Base-by-base conservation (phyloP, 2,329 filamentous ascomycete genomes). In the Bipolaris bicolor region DNA sequence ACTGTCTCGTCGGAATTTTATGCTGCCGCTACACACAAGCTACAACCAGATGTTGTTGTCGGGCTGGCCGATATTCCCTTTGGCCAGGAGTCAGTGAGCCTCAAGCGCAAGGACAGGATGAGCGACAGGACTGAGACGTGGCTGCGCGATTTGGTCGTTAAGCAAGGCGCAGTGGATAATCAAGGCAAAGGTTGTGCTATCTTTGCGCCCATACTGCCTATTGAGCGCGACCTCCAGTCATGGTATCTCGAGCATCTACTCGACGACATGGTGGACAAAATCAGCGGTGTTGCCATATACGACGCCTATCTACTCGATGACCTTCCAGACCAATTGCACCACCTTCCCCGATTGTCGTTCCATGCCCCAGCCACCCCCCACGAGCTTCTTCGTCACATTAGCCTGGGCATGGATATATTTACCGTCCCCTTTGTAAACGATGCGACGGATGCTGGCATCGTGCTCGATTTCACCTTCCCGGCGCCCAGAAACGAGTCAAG, bases 41-140 rank as follows among this genome's bases (percentile, higher is more conserved):
- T 97, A 34, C 82, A 83, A 49, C 91, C 94, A 0, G 94, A 99
- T 71, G 88, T 98, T 52, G 86, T 89, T 34, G 83, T 98, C 22
- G 88, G 88, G 0, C 77, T 96, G 49, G 90, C 89, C 5, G 95
- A 99, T 75, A 75, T 88, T 20, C 83, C 93, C 9, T 82, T 84
- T 31, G 84, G 85, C 65, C 79, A 79, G 52, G 62, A 80, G 52
- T 62, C 80, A 3, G 84, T 90, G 0, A 85, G 88, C 2, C 79
- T 83, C 9, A 97, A 96, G 77, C 85, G 93, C 44, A 85, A 90
- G 45, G 82, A 87, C 34, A 92, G 91, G 69, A 97, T 97, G 88
- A 88, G 87, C 22, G 92, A 95, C 70, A 84, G 94, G 55, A 97
- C 91, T 0, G 90, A 95, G 72, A 84, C 85, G 36, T 98, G 92